Percentiles rank a stretch among this genome's conserved stretches.
These are phyloP conservation scores for Paxillus rubicundulus DNA, from an alignment of 768 basidiomycete species.

Conservation along the genomic window DNA sequence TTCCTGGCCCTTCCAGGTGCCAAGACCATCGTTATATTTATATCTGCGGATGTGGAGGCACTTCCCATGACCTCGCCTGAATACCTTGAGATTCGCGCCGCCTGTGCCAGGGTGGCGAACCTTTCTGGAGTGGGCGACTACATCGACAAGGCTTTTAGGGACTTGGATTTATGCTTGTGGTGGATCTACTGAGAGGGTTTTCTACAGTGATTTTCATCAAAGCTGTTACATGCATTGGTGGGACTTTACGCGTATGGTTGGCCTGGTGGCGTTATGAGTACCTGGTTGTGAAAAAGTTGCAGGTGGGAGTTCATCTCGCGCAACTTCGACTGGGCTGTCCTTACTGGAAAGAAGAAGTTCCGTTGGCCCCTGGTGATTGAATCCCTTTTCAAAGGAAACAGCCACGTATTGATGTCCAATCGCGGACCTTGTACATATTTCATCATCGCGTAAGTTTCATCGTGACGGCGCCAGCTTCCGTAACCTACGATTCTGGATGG, in stretches of 20 bases:
- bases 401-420: constrained; percentile 4
- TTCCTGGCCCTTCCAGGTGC: too few relatives aligned
- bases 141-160: too few relatives aligned
- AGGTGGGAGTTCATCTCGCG: constrained; percentile 47
- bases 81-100: too few relatives aligned
- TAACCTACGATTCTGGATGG: constrained; percentile 10
- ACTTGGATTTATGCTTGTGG: background rate
- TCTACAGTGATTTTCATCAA: constrained; percentile 37
- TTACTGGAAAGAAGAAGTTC: constrained; percentile 41
- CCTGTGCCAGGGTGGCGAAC: too few relatives aligned
- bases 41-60: too few relatives aligned
- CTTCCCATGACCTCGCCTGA: too few relatives aligned
- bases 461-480: constrained; percentile 18
- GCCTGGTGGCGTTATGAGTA: background rate
- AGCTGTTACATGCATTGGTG: constrained; percentile 41
- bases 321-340: constrained; percentile 41
- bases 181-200: background rate
- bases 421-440: constrained; percentile 56
- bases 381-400: background rate
- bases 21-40: too few relatives aligned
- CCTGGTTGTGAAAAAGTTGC: background rate
- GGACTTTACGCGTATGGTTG: constrained; percentile 43
- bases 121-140: too few relatives aligned
- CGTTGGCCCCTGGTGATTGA: constrained; percentile 47
- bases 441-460: constrained; percentile 60